A percentile compares a stretch with the other conserved stretches of the same genome.
Conservation (phyloP, 2,329 filamentous ascomycete genomes). For the Thielaviopsis ethacetica region DNA sequence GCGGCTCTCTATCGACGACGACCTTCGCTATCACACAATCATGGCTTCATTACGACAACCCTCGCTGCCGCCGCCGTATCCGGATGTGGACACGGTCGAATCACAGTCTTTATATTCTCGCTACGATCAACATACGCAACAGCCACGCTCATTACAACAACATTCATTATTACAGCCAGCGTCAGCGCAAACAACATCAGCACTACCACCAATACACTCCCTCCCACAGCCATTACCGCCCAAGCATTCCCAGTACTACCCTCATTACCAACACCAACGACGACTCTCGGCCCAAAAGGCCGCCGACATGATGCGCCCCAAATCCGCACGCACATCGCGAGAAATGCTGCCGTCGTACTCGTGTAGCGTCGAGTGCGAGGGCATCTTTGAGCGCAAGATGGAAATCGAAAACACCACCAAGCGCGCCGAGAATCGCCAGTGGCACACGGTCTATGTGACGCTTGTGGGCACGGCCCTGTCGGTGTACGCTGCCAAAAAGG, state of each 20-base stretch:
- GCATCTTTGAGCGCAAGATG: conserved; percentile 45
- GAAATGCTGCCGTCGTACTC: conserved; percentile 40
- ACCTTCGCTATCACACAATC: conserved; percentile 34
- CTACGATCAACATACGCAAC: conserved; percentile 10
- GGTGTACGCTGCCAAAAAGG: conserved; percentile 46
- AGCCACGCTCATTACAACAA: background rate
- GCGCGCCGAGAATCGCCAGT: conserved; percentile 43
- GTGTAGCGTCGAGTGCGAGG: conserved; percentile 37
- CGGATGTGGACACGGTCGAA: background rate
- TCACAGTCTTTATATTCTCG: background rate
- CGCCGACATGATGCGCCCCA: background rate
- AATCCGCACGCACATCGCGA: conserved; percentile 18
- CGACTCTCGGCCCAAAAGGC: background rate
- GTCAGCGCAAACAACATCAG: conserved; percentile 2
- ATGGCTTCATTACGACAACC: conserved; percentile 30
- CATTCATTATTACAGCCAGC: background rate
- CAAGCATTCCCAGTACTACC: background rate
- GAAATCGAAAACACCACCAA: conserved; percentile 51
- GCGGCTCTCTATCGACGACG: conserved; percentile 38
- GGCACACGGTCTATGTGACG: conserved; percentile 45
- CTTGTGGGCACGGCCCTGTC: conserved; percentile 53
- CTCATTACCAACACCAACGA: conserved; percentile 11
- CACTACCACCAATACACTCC: conserved; percentile 5
- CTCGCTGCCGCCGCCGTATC: conserved; percentile 31
- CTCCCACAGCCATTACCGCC: background rate